These are phyloP conservation scores for Suhomyces kilbournensis DNA, from an alignment of 805 yeast genomes.

Conservation along the genomic window DNA sequence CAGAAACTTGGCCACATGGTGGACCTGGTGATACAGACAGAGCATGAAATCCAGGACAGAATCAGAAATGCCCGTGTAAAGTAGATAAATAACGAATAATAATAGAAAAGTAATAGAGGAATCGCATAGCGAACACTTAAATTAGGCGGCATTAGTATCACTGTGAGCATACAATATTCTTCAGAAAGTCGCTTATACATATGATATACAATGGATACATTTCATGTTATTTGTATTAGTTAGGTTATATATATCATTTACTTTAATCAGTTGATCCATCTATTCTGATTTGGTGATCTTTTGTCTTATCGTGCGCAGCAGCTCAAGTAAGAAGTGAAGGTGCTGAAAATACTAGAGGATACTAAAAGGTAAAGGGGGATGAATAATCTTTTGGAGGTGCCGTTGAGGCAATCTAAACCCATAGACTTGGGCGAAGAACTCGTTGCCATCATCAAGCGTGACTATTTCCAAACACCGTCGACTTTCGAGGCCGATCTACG, in stretches of 20 bases:
- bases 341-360: no score
- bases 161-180: no score
- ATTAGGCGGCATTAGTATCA: no score
- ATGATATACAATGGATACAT: no score
- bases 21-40: slow-evolving; percentile 12
- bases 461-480: slow-evolving; percentile 39
- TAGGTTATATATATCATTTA: no score
- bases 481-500: slow-evolving; percentile 36
- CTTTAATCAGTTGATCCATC: no score
- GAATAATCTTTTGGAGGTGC: slow-evolving; percentile 45
- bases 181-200: no score
- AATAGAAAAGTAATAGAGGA: background rate
- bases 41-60: background rate
- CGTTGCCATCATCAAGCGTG: slow-evolving; percentile 44
- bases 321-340: no score
- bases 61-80: background rate
- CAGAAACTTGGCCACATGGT: slow-evolving; percentile 21
- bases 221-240: no score
- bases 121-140: background rate
- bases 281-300: background rate
- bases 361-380: no score
- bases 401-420: slow-evolving; percentile 46
- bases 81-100: background rate
- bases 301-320: background rate
- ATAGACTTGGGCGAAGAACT: slow-evolving; percentile 40